These are phyloP conservation scores for Mycena albidolilacea DNA, from an alignment of 768 basidiomycete genomes.

Conservation along the genomic window DNA sequence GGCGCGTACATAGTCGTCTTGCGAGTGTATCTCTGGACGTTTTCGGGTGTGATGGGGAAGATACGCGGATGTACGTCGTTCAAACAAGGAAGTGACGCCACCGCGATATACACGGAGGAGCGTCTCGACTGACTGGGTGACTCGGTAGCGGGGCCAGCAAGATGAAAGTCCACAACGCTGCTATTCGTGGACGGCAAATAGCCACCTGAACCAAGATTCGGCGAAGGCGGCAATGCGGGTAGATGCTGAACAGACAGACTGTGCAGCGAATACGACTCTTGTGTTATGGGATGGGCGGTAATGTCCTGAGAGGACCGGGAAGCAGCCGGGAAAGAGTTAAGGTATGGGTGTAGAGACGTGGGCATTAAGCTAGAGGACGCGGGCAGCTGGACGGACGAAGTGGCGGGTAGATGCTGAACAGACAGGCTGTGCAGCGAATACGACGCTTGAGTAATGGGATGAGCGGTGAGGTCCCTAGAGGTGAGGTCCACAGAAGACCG, in stretches of 20 bases:
- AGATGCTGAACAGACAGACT: slow-evolving; percentile 22
- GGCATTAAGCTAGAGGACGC: too few species aligned
- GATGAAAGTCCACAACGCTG: slow-evolving; percentile 19
- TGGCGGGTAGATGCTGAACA: slow-evolving; percentile 31
- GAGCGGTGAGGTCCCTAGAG: slow-evolving; percentile 30
- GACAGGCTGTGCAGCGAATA: slow-evolving; percentile 34
- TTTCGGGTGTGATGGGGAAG: slow-evolving; percentile 21
- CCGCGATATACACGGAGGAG: slow-evolving; percentile 18
- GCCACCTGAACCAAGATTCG: slow-evolving; percentile 14
- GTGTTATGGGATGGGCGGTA: too few species aligned
- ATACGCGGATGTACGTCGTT: slow-evolving; percentile 27
- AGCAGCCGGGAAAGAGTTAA: too few species aligned
- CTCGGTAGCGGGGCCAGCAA: slow-evolving; percentile 10
- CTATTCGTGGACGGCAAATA: slow-evolving; percentile 27
- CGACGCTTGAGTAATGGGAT: slow-evolving; percentile 37
- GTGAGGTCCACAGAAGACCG: slow-evolving; percentile 44
- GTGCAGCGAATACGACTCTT: not conserved
- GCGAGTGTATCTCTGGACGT: slow-evolving; percentile 22
- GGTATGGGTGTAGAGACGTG: too few species aligned
- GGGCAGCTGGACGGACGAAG: slow-evolving; percentile 12
- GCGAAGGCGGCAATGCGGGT: slow-evolving; percentile 15
- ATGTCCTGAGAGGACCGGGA: too few species aligned
- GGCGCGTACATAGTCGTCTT: slow-evolving; percentile 11
- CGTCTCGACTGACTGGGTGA: slow-evolving; percentile 15
- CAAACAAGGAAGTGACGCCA: not conserved